phyloP scores from a whole-genome alignment of 345 rosid species.

The Nephelium lappaceum region DNA sequence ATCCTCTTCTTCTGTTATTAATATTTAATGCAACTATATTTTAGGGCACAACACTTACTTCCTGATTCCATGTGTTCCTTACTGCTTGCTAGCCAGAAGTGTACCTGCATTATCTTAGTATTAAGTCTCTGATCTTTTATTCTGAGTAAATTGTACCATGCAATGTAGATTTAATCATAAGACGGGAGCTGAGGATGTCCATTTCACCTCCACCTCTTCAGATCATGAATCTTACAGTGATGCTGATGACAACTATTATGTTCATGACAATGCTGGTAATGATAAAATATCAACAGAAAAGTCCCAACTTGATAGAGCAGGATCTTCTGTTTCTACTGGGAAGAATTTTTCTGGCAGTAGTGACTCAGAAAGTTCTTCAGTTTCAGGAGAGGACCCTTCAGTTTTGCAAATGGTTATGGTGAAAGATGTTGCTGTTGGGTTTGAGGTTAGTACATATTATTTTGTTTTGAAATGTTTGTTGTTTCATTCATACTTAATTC shows the following conservation, averaged over 20 bases:
- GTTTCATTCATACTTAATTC: not conserved
- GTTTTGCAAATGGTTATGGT: conserved; percentile 87
- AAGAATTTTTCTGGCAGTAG: conserved; percentile 24
- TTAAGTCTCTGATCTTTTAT: not conserved
- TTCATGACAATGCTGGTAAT: conserved; percentile 27
- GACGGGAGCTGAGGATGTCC: conserved; percentile 89
- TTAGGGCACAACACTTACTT: not conserved
- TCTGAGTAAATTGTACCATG: not conserved
- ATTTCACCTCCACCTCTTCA: conserved; percentile 58
- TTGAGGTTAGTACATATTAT: conserved; percentile 57
- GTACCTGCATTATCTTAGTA: not conserved
- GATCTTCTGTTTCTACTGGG: conserved; percentile 9
- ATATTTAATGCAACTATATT: not conserved
- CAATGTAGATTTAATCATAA: conserved; percentile 83
- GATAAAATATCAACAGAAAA: conserved; percentile 32
- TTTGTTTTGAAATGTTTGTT: not conserved
- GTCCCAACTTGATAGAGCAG: conserved; percentile 26
- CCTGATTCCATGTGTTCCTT: not conserved
- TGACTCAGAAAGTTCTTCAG: conserved; percentile 29
- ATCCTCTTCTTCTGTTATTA: not conserved
- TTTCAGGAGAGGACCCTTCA: conserved; percentile 35
- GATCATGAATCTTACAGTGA: conserved; percentile 54
- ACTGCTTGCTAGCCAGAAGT: not conserved
- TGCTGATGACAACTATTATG: conserved; percentile 22
- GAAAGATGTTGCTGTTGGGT: conserved; percentile 69